These are phyloP conservation scores for Asclepias syriaca DNA, from an alignment of 257 asterid genomes.

Conservation along the genomic window DNA sequence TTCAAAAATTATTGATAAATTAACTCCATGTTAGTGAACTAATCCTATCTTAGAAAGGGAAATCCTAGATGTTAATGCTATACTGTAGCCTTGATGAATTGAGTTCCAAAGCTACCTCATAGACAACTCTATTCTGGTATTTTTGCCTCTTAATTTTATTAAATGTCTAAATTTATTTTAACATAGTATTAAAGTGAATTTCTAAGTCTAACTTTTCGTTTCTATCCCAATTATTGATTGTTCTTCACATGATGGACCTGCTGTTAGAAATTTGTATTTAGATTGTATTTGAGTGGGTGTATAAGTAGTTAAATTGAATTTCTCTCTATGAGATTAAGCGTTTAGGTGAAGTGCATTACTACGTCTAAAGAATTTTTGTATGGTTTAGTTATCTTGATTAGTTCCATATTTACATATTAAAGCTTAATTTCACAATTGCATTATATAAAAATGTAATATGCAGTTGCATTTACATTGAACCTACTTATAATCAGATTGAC, in stretches of 20 bases:
- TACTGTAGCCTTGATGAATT: too few relatives aligned
- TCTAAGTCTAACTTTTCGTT: too few relatives aligned
- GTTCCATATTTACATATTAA: background rate
- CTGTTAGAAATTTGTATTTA: too few relatives aligned
- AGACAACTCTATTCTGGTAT: background rate
- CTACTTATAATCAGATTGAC: background rate
- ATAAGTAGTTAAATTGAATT: too few relatives aligned
- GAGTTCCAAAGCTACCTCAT: background rate
- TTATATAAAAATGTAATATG: background rate
- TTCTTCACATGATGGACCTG: too few relatives aligned
- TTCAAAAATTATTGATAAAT: background rate
- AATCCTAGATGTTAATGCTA: background rate
- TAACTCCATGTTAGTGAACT: background rate
- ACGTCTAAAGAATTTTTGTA: background rate
- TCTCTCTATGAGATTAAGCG: too few relatives aligned
- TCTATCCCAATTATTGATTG: too few relatives aligned
- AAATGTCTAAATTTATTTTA: too few relatives aligned
- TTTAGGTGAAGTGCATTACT: background rate
- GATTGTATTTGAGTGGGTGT: too few relatives aligned
- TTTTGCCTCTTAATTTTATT: background rate
- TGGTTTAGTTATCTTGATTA: background rate
- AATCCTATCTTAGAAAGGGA: background rate
- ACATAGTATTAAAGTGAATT: too few relatives aligned
- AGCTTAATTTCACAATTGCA: background rate
- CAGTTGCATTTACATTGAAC: constrained; percentile 3